Evolutionary conservation across 2,329 filamentous ascomycete genomes (phyloP).

Genomic region (Fusarium albosuccineum): DNA sequence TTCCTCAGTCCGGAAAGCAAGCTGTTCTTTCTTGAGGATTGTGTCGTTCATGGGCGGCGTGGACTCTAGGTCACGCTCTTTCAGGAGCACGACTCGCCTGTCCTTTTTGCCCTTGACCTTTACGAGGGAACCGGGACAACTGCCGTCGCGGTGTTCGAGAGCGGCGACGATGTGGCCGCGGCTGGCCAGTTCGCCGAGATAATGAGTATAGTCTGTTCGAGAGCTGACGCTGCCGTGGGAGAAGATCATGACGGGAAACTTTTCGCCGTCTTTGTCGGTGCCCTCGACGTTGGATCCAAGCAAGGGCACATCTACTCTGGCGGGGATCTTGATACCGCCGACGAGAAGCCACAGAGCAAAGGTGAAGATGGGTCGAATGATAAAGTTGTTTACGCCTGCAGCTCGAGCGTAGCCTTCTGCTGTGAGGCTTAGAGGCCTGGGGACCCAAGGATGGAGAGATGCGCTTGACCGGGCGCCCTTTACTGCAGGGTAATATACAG

Average conservation of each 20-base stretch:
- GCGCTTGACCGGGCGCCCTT: slow-evolving; percentile 43
- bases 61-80: slow-evolving; percentile 50
- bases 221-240: slow-evolving; percentile 66
- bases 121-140: slow-evolving; percentile 60
- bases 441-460: slow-evolving; percentile 59
- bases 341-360: slow-evolving; percentile 57
- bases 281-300: slow-evolving; percentile 42
- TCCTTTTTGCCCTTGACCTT: slow-evolving; percentile 48
- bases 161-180: slow-evolving; percentile 63
- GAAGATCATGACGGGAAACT: slow-evolving; percentile 63
- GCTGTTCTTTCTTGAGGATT: slow-evolving; percentile 60
- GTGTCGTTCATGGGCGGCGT: slow-evolving; percentile 51
- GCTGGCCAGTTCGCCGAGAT: slow-evolving; percentile 63
- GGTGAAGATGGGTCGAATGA: slow-evolving; percentile 59
- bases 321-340: slow-evolving; percentile 61
- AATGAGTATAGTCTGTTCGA: slow-evolving; percentile 65
- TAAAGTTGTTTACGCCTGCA: slow-evolving; percentile 58
- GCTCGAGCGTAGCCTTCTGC: slow-evolving; percentile 62
- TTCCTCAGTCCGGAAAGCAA: slow-evolving; percentile 64
- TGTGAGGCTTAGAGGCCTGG: slow-evolving; percentile 58
- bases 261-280: slow-evolving; percentile 22
- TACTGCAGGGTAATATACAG: slow-evolving; percentile 62
- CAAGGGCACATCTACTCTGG: slow-evolving; percentile 61
- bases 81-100: slow-evolving; percentile 52
- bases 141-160: slow-evolving; percentile 66